These are phyloP conservation scores for Lactarius sanguifluus DNA, from an alignment of 768 basidiomycete genomes.

Conservation along the genomic window DNA sequence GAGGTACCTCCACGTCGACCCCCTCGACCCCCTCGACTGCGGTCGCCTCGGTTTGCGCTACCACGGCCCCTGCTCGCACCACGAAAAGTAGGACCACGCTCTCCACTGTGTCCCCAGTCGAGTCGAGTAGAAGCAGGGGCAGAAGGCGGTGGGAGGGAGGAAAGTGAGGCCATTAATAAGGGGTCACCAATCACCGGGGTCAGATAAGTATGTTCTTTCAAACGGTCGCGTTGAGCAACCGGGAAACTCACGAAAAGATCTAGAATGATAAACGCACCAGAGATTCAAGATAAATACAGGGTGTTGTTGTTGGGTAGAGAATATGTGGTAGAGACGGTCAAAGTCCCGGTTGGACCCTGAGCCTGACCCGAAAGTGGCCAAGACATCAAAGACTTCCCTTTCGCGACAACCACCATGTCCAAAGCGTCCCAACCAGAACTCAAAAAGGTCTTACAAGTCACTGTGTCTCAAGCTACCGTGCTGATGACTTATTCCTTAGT, in stretches of 20 bases:
- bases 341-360: background rate
- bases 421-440: constrained; percentile 96
- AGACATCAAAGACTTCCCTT: background rate
- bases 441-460: constrained; percentile 78
- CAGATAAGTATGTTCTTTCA: constrained; percentile 13
- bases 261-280: constrained; percentile 9
- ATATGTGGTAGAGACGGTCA: constrained; percentile 16
- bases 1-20: constrained; percentile 33
- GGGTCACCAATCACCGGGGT: background rate
- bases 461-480: background rate
- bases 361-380: constrained; percentile 19
- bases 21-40: constrained; percentile 37
- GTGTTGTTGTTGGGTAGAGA: constrained; percentile 2
- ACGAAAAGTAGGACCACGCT: constrained; percentile 49
- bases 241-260: background rate
- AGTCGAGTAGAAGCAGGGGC: constrained; percentile 37
- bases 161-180: constrained; percentile 45
- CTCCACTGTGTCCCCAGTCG: constrained; percentile 49
- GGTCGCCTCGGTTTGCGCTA: constrained; percentile 18
- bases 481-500: constrained; percentile 51
- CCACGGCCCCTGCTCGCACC: constrained; percentile 40
- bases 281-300: background rate
- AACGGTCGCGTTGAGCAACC: constrained; percentile 1
- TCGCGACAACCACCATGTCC: constrained; percentile 54
- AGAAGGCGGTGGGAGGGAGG: constrained; percentile 37